Evolutionary conservation across 2,329 filamentous ascomycete genomes (phyloP).

Genomic region (Talaromyces pinophilus): DNA sequence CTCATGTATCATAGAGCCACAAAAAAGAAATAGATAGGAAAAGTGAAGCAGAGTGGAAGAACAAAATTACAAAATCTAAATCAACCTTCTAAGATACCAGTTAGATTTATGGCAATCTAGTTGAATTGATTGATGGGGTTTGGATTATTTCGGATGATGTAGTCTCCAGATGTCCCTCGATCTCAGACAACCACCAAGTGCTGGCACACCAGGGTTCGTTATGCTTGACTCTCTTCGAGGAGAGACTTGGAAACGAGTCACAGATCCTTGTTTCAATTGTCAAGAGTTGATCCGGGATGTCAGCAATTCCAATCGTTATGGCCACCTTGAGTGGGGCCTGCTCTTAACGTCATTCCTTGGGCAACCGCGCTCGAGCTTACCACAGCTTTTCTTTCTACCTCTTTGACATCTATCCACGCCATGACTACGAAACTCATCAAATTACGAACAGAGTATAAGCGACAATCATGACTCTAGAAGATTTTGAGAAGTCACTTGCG

Average conservation of each 20-base stretch:
- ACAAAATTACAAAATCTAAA: not conserved
- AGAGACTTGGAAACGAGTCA: too few species aligned
- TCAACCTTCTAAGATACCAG: constrained; percentile 21
- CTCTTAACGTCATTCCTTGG: too few species aligned
- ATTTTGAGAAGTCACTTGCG: constrained; percentile 77
- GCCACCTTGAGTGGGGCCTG: too few species aligned
- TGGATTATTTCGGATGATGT: too few species aligned
- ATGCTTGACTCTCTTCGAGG: too few species aligned
- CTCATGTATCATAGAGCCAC: constrained; percentile 14
- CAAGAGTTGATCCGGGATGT: too few species aligned
- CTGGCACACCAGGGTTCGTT: too few species aligned
- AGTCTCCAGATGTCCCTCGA: too few species aligned
- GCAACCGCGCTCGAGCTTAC: not conserved
- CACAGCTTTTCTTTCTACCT: constrained; percentile 24
- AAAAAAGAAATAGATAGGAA: constrained; percentile 8
- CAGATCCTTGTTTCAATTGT: too few species aligned
- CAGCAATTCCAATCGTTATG: too few species aligned
- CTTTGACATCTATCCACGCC: not conserved
- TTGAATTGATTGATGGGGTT: not conserved
- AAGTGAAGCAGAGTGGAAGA: not conserved
- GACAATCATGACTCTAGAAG: constrained; percentile 59
- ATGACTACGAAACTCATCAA: not conserved
- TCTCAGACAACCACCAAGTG: too few species aligned
- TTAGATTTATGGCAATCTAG: constrained; percentile 1
- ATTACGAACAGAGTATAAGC: not conserved